Base-by-base conservation (phyloP, 2,329 filamentous ascomycete genomes). In the Aspergillus fijiensis region DNA sequence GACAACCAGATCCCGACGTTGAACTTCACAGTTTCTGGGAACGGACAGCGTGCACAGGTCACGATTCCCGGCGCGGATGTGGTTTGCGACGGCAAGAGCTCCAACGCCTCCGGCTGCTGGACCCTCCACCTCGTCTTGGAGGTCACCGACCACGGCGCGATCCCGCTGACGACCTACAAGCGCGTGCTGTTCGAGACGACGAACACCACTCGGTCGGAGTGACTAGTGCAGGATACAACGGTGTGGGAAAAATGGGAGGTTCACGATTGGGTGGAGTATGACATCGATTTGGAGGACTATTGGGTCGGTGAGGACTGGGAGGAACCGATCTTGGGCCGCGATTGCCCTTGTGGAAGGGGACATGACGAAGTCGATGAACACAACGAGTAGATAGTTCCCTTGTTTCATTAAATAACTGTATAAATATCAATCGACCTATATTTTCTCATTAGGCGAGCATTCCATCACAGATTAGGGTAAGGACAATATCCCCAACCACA, bases 181-280 rank as follows among this genome's bases (percentile, higher is more conserved):
- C 60, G 67, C 7, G 58, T 70, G 23, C 55, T 70, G 51, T 58
- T 69, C n/a, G 67, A 69, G 49, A 63, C 63, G 14, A 64, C 58
- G 6, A 64, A 69, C 12, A 21, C 49, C 11, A 51, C 51, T 31
- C 42, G 10, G 2, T 53, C 33, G 39, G 39, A 16, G 16, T n/a
- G 39, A n/a, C 39, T 45, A 5, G 39, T 45, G 16, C 14, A 45
- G 39, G 39, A 45, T 19, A 19, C 39, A 16, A 45, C 39, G 7
- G 16, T 19, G 14, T 45, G 14, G 39, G n/a, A 19, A 10, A 7
- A 29, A 29, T 19, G 4, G 5, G 16, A 19, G 16, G 16, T 1
- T 2, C 6, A 19, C 6, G 39, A 16, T 9, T 45, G 16, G 14
- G 39, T 45, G 39, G 39, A 45, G 16, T 45, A 45, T 45, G 39